phyloP scores from a whole-genome alignment of 768 basidiomycete species.

The Gautieria morchelliformis region DNA sequence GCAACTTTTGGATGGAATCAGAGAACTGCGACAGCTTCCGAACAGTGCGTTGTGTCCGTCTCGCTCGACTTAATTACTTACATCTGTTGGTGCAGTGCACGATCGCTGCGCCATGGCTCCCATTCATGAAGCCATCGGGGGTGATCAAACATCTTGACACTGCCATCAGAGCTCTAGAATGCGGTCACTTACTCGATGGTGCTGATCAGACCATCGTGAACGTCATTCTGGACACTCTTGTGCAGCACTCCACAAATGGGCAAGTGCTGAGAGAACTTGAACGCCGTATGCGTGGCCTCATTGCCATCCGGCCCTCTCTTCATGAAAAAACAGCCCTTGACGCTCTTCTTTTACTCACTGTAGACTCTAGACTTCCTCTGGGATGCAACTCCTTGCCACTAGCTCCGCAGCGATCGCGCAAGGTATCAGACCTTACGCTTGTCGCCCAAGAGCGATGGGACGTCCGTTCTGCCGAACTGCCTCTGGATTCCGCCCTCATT shows the following conservation, averaged over 20 bases:
- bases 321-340: conserved; percentile 24
- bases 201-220: not conserved
- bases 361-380: conserved; percentile 27
- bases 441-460: not conserved
- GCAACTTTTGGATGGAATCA: conserved; percentile 31
- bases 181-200: not conserved
- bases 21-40: conserved; percentile 5
- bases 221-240: not conserved
- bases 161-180: conserved; percentile 13
- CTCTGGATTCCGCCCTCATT: not conserved
- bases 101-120: conserved; percentile 40
- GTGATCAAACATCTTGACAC: conserved; percentile 37
- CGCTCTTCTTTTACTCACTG: conserved; percentile 33
- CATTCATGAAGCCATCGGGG: conserved; percentile 35
- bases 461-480: not conserved
- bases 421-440: conserved; percentile 3
- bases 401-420: conserved; percentile 5
- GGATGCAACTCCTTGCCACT: conserved; percentile 18
- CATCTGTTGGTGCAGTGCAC: not conserved
- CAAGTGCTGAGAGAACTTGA: not conserved
- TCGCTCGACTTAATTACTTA: conserved; percentile 9
- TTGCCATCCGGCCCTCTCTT: not conserved
- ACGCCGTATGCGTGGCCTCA: not conserved
- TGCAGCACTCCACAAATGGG: not conserved
- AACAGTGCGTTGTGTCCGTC: conserved; percentile 9